phyloP scores from a whole-genome alignment of 345 rosid species.

The Durio zibethinus region DNA sequence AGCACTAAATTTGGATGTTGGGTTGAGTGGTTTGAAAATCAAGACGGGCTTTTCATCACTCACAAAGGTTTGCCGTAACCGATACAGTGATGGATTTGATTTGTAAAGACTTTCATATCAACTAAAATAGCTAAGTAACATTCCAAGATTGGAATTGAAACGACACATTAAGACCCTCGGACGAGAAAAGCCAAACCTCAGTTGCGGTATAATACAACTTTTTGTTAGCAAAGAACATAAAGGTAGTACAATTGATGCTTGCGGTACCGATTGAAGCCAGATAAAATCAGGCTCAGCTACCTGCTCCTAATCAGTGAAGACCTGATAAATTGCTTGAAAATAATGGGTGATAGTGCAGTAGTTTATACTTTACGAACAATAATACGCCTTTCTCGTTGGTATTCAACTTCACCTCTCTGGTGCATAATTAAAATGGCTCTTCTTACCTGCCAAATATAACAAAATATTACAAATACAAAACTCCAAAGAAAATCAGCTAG shows the following conservation, averaged over 20 bases:
- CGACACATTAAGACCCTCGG: neutral
- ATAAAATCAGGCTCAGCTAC: neutral
- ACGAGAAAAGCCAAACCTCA: neutral
- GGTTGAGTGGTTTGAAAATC: no score
- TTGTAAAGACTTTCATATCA: no score
- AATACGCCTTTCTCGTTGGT: constrained; percentile 78
- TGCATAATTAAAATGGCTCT: constrained; percentile 97
- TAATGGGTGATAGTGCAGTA: neutral
- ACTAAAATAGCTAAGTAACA: no score
- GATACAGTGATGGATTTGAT: no score
- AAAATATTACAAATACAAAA: neutral
- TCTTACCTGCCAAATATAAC: constrained; percentile 55
- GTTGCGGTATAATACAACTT: neutral
- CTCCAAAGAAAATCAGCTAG: neutral
- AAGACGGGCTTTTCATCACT: no score
- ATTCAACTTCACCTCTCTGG: constrained; percentile 96
- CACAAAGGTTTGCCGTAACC: no score
- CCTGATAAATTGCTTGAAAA: neutral
- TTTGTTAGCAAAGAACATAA: no score
- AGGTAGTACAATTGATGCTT: neutral
- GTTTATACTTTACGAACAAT: constrained; percentile 67
- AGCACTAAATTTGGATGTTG: no score
- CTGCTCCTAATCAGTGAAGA: neutral
- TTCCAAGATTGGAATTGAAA: no score
- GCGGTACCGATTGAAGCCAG: no score